Evolutionary conservation across 2,329 filamentous ascomycete species (phyloP), one percentile per base, ranked within the genome.

Genomic region (Trichoderma sp.): DNA sequence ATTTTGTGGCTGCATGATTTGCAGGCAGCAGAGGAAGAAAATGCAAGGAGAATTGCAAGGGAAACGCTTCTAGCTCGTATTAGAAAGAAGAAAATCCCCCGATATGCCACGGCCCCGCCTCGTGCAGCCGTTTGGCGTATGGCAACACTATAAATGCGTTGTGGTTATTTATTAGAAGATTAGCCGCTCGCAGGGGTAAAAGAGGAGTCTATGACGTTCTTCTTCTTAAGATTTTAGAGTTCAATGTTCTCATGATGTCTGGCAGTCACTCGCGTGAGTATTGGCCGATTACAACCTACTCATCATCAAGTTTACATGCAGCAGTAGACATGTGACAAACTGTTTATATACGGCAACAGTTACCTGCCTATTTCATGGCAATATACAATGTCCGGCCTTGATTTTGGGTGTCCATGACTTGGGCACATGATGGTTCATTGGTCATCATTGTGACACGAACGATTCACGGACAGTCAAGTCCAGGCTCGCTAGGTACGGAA

Each of bases 351-450:
- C 14, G 16, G 21, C n/a, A 64, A 38, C 31, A 41, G 24, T n/a
- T 33, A 64, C 38, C 38, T 63, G 27, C 69, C 69, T 64, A 45
- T 56, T 68, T 24, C 27, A 45, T 24, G 3, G 45, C 45, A 9
- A n/a, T 53, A 6, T 11, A 29, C 6, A 24, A 24, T 11, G 2
- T 53, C 12, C 18, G 38, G 24, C 24, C 38, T 31, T 72, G 27
- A 14, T 24, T 35, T 27, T 72, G 14, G 38, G 41, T 50, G 38
- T 31, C 45, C 59, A 72, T 72, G 69, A 72, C 59, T 33, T 63
- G 69, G 41, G 35, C 72, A 74, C 72, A 68, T 74, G 72, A 74
- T 72, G n/a, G 69, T 24, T 18, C 24, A 24, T 63, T 63, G 56
- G 35, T 50, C 14, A 33, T 35, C 35, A 45, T n/a, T 33, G 45